Percentiles rank a stretch among this genome's conserved stretches.
These are phyloP conservation scores for Gypsophila paniculata DNA, from an alignment of 179 eudicot genomes.

Conservation along the genomic window DNA sequence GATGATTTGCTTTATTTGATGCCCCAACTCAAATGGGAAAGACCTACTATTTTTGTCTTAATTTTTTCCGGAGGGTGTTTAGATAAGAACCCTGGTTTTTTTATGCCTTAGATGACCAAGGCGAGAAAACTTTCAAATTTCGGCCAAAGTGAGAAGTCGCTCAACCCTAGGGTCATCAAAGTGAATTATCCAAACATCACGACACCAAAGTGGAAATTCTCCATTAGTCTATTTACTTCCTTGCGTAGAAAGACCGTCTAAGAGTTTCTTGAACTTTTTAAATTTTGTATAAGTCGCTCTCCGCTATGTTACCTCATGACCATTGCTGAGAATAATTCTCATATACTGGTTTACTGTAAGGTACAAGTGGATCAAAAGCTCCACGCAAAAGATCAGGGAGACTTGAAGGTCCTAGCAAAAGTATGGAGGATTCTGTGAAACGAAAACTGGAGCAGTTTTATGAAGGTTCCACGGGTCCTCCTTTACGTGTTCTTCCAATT, in stretches of 20 bases:
- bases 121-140: too few species aligned
- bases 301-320: background rate
- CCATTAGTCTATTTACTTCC: background rate
- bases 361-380: constrained; percentile 48
- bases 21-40: background rate
- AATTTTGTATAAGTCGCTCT: background rate
- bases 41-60: background rate
- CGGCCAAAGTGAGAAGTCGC: too few species aligned
- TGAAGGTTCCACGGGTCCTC: constrained; percentile 96
- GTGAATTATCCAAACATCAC: too few species aligned
- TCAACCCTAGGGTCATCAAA: too few species aligned
- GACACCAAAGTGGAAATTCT: too few species aligned
- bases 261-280: constrained; percentile 3
- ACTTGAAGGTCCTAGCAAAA: constrained; percentile 77
- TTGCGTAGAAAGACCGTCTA: background rate
- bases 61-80: background rate
- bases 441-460: constrained; percentile 96
- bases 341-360: constrained; percentile 30
- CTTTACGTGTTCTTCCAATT: constrained; percentile 86
- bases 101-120: too few species aligned
- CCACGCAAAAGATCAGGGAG: constrained; percentile 59
- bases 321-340: background rate
- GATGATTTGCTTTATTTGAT: background rate
- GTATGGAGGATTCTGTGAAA: constrained; percentile 94
- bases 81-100: background rate